phyloP scores from a whole-genome alignment of 192 early-diverging fungal genomes.

The Chytriomyces sp. region DNA sequence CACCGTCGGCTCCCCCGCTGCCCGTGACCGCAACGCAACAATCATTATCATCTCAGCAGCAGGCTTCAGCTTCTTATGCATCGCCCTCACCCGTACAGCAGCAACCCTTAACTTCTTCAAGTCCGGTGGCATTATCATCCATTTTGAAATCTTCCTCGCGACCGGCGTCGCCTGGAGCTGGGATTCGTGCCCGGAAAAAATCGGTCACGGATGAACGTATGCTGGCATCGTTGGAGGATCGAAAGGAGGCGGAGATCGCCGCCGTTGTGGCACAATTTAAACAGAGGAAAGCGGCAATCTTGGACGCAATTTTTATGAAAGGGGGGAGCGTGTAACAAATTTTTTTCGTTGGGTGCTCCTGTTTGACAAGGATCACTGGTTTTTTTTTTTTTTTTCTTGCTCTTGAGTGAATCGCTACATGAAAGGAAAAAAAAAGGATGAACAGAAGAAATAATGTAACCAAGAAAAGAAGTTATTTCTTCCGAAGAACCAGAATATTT shows the following conservation, averaged over 20 bases:
- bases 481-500: too few species aligned
- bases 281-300: conserved; percentile 35
- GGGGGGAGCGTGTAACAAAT: conserved; percentile 26
- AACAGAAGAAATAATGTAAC: too few species aligned
- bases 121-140: conserved; percentile 14
- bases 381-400: too few species aligned
- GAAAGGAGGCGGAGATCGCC: conserved; percentile 41
- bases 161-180: conserved; percentile 25
- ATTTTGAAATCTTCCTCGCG: conserved; percentile 13
- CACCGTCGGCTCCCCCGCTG: conserved; percentile 11
- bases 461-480: too few species aligned
- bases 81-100: conserved; percentile 10
- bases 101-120: conserved; percentile 4
- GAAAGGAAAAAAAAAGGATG: too few species aligned
- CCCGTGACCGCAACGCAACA: neutral
- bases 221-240: conserved; percentile 37
- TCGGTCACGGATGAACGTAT: conserved; percentile 34
- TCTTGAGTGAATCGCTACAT: too few species aligned
- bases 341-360: too few species aligned
- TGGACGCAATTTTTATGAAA: conserved; percentile 45
- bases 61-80: neutral
- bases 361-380: too few species aligned
- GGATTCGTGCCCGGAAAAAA: conserved; percentile 15
- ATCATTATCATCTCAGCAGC: neutral
- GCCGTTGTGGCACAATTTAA: conserved; percentile 36